Conservation (phyloP, 1,284 basidiomycete species). For the Coniferiporia sulphurascens region DNA sequence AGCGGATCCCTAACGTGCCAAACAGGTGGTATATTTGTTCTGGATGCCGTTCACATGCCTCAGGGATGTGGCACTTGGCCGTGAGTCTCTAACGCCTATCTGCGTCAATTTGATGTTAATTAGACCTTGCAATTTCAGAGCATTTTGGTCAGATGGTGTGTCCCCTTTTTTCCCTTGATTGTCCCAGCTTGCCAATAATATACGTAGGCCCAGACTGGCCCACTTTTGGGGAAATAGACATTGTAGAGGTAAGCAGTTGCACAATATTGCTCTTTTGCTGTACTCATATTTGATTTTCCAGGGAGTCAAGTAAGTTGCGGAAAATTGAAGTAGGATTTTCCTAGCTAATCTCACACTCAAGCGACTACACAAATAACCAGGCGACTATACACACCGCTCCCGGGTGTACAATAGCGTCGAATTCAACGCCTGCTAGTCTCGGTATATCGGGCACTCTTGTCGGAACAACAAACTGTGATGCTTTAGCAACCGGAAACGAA, state of each 20-base stretch:
- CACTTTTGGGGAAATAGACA: constrained; percentile 76
- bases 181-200: constrained; percentile 1
- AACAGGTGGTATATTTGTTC: constrained; percentile 61
- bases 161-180: not conserved
- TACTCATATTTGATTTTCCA: not conserved
- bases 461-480: constrained; percentile 66
- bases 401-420: constrained; percentile 60
- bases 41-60: constrained; percentile 89
- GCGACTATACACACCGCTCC: constrained; percentile 73
- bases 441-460: constrained; percentile 59
- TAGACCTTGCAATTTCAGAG: constrained; percentile 20
- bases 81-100: constrained; percentile 25
- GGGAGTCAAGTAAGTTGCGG: not conserved
- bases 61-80: constrained; percentile 87
- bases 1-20: constrained; percentile 17
- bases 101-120: not conserved
- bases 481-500: constrained; percentile 56
- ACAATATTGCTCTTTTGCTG: not conserved
- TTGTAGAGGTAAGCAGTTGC: constrained; percentile 53
- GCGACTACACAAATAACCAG: constrained; percentile 76
- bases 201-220: constrained; percentile 69
- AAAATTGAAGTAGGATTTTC: not conserved
- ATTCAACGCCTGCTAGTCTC: constrained; percentile 41
- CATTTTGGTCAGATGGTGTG: constrained; percentile 48
- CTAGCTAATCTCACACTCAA: constrained; percentile 31